phyloP scores from a whole-genome alignment of 192 early-diverging fungal genomes.

The Entomortierella beljakovae region DNA sequence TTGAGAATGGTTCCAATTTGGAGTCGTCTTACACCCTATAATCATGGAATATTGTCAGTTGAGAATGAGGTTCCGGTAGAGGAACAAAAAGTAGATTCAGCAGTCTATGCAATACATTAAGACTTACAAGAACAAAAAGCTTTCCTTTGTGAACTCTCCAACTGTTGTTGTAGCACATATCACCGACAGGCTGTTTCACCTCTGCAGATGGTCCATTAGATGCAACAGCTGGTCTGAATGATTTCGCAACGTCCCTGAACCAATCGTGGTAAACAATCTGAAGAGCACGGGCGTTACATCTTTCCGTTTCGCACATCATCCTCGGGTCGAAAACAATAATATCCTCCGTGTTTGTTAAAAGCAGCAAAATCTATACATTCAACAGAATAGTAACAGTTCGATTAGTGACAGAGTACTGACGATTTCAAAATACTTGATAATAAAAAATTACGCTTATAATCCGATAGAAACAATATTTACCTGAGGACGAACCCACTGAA shows the following conservation, averaged over 20 bases:
- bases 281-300: constrained; percentile 55
- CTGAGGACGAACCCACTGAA: constrained; percentile 72
- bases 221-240: constrained; percentile 11
- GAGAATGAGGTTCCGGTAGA: too few relatives aligned
- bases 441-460: background rate
- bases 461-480: constrained; percentile 25
- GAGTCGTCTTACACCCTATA: constrained; percentile 64
- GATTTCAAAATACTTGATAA: too few relatives aligned
- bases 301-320: constrained; percentile 61
- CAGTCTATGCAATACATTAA: background rate
- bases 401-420: too few relatives aligned
- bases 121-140: constrained; percentile 66
- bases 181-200: constrained; percentile 25
- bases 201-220: constrained; percentile 7
- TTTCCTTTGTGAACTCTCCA: constrained; percentile 67
- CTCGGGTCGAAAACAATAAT: constrained; percentile 70
- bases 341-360: constrained; percentile 67
- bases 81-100: background rate
- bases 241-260: constrained; percentile 59
- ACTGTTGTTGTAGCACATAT: constrained; percentile 67
- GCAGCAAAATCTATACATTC: constrained; percentile 59
- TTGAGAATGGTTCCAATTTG: constrained; percentile 66
- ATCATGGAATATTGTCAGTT: background rate
- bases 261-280: constrained; percentile 70
- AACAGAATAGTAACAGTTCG: background rate